These are phyloP conservation scores for Lunasporangiospora selenospora DNA, from an alignment of 192 early-diverging fungal genomes.

Conservation along the genomic window DNA sequence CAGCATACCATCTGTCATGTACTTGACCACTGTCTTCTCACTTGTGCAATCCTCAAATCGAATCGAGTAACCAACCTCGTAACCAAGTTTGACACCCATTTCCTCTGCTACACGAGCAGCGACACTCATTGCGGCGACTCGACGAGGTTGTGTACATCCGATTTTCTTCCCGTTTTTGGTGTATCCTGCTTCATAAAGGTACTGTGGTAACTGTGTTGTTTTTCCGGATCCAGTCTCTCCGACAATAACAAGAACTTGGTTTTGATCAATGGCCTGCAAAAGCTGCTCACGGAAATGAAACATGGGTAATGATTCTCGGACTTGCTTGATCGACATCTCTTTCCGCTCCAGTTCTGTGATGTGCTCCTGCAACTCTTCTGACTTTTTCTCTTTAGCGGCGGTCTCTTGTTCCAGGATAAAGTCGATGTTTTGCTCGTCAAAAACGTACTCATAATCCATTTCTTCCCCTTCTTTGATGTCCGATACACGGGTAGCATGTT, in stretches of 20 bases:
- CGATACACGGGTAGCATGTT: constrained; percentile 60
- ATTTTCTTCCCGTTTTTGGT: constrained; percentile 86
- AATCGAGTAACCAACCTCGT: constrained; percentile 96
- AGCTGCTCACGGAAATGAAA: constrained; percentile 86
- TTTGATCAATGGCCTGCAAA: constrained; percentile 81
- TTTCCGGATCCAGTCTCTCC: constrained; percentile 99
- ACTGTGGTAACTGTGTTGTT: constrained; percentile 99
- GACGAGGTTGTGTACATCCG: constrained; percentile 97
- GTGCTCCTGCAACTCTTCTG: constrained; percentile 55
- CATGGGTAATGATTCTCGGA: constrained; percentile 90
- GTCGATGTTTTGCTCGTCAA: constrained; percentile 91
- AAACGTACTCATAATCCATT: constrained; percentile 91
- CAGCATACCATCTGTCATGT: constrained; percentile 99
- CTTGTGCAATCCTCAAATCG: constrained; percentile 98
- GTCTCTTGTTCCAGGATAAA: constrained; percentile 82
- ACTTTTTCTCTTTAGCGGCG: constrained; percentile 57
- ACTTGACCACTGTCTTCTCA: constrained; percentile 94
- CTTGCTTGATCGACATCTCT: constrained; percentile 71
- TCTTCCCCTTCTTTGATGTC: constrained; percentile 55
- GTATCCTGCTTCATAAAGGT: constrained; percentile 95
- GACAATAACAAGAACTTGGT: constrained; percentile 92
- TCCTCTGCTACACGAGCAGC: constrained; percentile 98
- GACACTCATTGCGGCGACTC: constrained; percentile 98
- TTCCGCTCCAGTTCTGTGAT: constrained; percentile 76
- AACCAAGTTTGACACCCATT: constrained; percentile 91